phyloP scores from a whole-genome alignment of 371 early-diverging fungal species.

The Apophysomyces sp. region DNA sequence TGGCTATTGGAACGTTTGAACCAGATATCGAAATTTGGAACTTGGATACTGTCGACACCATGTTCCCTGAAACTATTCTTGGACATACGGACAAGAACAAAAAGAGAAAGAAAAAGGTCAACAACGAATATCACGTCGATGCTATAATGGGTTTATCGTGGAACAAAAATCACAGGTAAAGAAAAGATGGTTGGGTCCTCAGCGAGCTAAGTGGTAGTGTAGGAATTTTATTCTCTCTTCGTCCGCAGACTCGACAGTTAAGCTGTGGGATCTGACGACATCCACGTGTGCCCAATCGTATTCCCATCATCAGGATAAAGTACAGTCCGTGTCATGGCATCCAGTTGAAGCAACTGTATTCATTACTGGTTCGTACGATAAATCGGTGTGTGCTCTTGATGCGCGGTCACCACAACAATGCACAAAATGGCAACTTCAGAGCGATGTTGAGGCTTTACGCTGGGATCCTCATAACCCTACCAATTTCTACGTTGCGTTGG shows the following conservation, averaged over 20 bases:
- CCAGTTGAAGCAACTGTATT: constrained; percentile 84
- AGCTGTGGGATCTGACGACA: constrained; percentile 91
- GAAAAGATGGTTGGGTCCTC: too few relatives aligned
- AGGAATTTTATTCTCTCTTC: constrained; percentile 87
- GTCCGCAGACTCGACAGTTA: constrained; percentile 95
- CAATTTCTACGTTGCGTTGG: constrained; percentile 79
- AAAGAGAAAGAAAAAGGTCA: constrained; percentile 63
- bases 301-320: constrained; percentile 84
- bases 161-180: constrained; percentile 79
- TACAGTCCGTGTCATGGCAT: constrained; percentile 90
- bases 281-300: constrained; percentile 74
- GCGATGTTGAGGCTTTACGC: constrained; percentile 88
- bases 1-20: constrained; percentile 94
- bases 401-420: constrained; percentile 75
- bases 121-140: constrained; percentile 84
- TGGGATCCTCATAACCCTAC: constrained; percentile 87
- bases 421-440: constrained; percentile 61
- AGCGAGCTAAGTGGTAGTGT: background rate
- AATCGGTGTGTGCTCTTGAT: constrained; percentile 82
- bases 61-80: constrained; percentile 89
- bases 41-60: constrained; percentile 85
- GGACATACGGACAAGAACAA: constrained; percentile 69
- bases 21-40: constrained; percentile 98
- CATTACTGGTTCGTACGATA: constrained; percentile 89
- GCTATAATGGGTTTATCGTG: constrained; percentile 92